Base-by-base conservation (phyloP, 140 eudicot species). In the Bidens hawaiensis region DNA sequence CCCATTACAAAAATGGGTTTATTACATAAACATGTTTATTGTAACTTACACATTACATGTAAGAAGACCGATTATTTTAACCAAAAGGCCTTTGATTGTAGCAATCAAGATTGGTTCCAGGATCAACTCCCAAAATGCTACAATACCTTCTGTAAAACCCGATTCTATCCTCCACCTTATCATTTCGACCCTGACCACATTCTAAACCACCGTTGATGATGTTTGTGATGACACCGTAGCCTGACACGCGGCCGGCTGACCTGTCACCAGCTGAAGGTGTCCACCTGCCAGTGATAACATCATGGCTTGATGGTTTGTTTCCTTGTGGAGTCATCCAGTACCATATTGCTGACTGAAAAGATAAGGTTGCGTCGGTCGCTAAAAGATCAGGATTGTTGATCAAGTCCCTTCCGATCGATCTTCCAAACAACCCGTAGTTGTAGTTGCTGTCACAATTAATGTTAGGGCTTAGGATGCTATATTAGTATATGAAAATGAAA, bases 261-360 rank as follows among this genome's bases (percentile, higher is more conserved):
- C n/a, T 52, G 41, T 82, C 89, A 0, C 82, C 80, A 2, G 78
- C 76, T 0, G 89, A 57, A 1, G 89, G 89, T 0, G 67, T 64
- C 85, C 89, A 82, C 56, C 63, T 51, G 19, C 80, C 75, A 0
- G 75, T 78, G 62, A 79, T 79, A 7, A 75, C 89, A 10, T 75
- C 73, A 58, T 82, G 89, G 80, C 85, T 66, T 5, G 89, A 82
- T 21, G 89, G 89, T 51, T 82, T 82, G 64, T 67, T 59, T 12
- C 8, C 36, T 46, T 73, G 89, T 19, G 78, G 65, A 33, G 83
- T 81, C 86, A 73, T 81, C 86, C 86, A 81, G 56, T 50, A 81
- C 82, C 86, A 76, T 28, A 82, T 43, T 12, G 85, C 89, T 17
- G 89, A 78, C 73, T 64, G 65, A 38, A 82, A 82, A 8, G 85